Conservation (phyloP, 495 filamentous ascomycete genomes). For the Penicillium malachiteum region DNA sequence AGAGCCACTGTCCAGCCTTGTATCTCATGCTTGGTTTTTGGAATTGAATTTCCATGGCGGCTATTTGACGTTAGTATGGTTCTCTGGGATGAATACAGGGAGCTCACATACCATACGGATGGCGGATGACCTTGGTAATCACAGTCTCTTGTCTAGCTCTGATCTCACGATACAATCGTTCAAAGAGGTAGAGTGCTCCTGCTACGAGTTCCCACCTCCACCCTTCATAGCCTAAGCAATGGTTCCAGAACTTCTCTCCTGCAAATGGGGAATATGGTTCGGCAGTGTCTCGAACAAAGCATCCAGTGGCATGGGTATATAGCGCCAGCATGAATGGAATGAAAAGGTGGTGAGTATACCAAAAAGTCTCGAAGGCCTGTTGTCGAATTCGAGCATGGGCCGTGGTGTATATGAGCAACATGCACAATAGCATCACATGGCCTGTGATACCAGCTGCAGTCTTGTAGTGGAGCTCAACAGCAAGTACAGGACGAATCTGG, state of each 20-base stretch:
- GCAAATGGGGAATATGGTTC: slow-evolving; percentile 80
- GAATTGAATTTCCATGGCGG: slow-evolving; percentile 97
- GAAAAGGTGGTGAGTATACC: slow-evolving; percentile 98
- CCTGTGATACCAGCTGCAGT: slow-evolving; percentile 90
- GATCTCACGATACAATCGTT: slow-evolving; percentile 91
- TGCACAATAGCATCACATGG: slow-evolving; percentile 97
- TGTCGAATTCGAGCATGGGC: slow-evolving; percentile 91
- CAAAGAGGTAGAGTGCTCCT: slow-evolving; percentile 80
- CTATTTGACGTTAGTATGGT: slow-evolving; percentile 38
- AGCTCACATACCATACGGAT: slow-evolving; percentile 82
- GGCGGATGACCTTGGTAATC: slow-evolving; percentile 90
- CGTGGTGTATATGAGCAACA: slow-evolving; percentile 98
- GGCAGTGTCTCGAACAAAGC: slow-evolving; percentile 83
- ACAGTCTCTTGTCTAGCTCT: slow-evolving; percentile 76
- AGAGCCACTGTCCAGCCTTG: slow-evolving; percentile 97
- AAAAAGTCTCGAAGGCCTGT: slow-evolving; percentile 97
- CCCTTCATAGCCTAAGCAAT: slow-evolving; percentile 93
- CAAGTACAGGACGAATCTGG: slow-evolving; percentile 75
- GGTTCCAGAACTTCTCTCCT: slow-evolving; percentile 76
- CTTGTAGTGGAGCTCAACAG: slow-evolving; percentile 91
- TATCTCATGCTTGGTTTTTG: slow-evolving; percentile 94
- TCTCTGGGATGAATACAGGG: too few relatives aligned
- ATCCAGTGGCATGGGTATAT: slow-evolving; percentile 94
- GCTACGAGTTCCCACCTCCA: slow-evolving; percentile 96
- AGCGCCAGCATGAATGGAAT: slow-evolving; percentile 91